phyloP scores from a whole-genome alignment of 805 yeast genomes.

The Saccharomycopsis sp. region DNA sequence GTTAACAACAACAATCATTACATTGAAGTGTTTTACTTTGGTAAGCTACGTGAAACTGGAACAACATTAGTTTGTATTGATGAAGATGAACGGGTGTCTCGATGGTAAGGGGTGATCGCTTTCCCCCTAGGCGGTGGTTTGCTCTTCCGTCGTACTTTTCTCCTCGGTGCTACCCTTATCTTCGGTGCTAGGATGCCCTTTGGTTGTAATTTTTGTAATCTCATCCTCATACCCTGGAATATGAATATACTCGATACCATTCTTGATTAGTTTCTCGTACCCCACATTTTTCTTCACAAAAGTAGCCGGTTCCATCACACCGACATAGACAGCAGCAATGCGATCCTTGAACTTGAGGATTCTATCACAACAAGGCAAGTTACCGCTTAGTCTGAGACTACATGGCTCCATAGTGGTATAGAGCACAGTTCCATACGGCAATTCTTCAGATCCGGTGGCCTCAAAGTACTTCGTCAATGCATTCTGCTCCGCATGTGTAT shows the following conservation, averaged over 20 bases:
- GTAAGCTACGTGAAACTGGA: no score
- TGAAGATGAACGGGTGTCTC: no score
- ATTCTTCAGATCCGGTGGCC: conserved; percentile 29
- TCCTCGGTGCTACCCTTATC: neutral
- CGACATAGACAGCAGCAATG: conserved; percentile 78
- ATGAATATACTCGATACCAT: conserved; percentile 65
- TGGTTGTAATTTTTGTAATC: conserved; percentile 61
- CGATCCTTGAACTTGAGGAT: conserved; percentile 43
- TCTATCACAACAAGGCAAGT: conserved; percentile 80
- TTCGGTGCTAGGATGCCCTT: conserved; percentile 45
- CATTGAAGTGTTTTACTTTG: neutral
- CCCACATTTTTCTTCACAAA: conserved; percentile 80
- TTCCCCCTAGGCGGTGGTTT: neutral
- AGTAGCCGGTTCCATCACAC: conserved; percentile 83
- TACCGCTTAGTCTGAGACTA: conserved; percentile 81
- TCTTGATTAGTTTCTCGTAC: conserved; percentile 40
- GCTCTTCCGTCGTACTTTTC: neutral
- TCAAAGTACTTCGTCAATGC: conserved; percentile 70
- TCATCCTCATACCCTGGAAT: conserved; percentile 78
- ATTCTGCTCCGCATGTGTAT: conserved; percentile 97
- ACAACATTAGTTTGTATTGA: no score
- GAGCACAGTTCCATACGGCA: conserved; percentile 73
- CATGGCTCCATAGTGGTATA: conserved; percentile 99
- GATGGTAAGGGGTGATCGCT: no score
- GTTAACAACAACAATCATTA: neutral